These are phyloP conservation scores for Fragaria nilgerrensis DNA, from an alignment of 306 rosid species.

Conservation along the genomic window DNA sequence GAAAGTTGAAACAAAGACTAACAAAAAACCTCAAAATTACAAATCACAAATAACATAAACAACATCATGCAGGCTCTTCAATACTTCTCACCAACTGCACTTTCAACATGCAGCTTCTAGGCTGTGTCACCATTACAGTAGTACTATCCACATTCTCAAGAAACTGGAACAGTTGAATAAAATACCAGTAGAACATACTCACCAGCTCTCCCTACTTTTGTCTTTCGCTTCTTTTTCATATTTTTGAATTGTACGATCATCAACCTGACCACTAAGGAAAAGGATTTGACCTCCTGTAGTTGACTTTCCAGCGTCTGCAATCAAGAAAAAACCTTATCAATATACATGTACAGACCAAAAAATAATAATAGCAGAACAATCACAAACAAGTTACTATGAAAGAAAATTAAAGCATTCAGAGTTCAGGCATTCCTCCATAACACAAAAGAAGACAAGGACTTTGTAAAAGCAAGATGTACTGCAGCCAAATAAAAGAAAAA, in stretches of 20 bases:
- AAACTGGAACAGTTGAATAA: neutral
- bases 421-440: neutral
- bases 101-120: neutral
- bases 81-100: neutral
- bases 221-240: slow-evolving; percentile 99
- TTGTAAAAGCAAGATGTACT: neutral
- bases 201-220: slow-evolving; percentile 99
- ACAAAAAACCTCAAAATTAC: neutral
- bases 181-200: slow-evolving; percentile 26
- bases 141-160: neutral
- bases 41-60: neutral
- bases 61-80: too few relatives aligned
- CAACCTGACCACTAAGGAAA: slow-evolving; percentile 95
- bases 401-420: neutral
- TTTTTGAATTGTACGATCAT: slow-evolving; percentile 94
- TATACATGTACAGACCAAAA: neutral
- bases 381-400: neutral
- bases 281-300: slow-evolving; percentile 99
- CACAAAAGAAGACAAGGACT: neutral
- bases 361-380: neutral
- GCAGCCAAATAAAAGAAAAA: neutral
- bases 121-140: neutral
- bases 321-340: slow-evolving; percentile 11
- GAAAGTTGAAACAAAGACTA: neutral
- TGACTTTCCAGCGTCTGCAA: slow-evolving; percentile 94